Base-by-base conservation (phyloP, 495 filamentous ascomycete species). In the Daldinia vernicosa region DNA sequence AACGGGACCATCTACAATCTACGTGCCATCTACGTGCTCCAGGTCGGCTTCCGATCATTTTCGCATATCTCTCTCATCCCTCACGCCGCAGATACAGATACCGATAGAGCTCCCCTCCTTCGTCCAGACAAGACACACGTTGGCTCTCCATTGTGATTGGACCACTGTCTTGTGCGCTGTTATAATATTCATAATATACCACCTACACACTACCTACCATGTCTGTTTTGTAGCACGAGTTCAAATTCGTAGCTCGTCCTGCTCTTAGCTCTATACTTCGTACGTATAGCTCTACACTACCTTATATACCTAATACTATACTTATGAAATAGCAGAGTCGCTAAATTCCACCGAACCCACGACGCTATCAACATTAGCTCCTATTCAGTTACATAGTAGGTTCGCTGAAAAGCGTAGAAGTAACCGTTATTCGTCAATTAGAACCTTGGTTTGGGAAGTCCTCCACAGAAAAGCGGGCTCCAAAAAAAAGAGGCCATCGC, bases 21-120 rank as follows among this genome's bases (percentile, higher is more conserved):
- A 35, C 33, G 8, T 33, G n/a, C 24, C 30, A 39, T 53, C 15
- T 30, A 28, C 24, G 2, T 28, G 58, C 27, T 59, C 55, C 32
- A 72, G 60, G 70, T 67, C 60, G 54, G 35, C 65, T 68, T 72
- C 70, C 70, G 70, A 72, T 61, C 58, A 15, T 72, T 67, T 68
- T 63, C 69, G 64, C 60, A 60, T 64, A 52, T 43, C 70, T n/a
- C 62, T 53, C 30, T 30, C 50, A 33, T 62, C 56, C 50, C 56
- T 66, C 56, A 24, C 62, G 57, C 40, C 68, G 54, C 40, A 57
- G 26, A 57, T 43, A 54, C 55, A 54, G 55, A 60, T 60, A 67
- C 56, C 64, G 64, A 40, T 57, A 58, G 15, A 60, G 64, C 55
- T 60, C 43, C 55, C 54, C 39, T 43, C 59, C n/a, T 56, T 56